Conservation (phyloP, 176 grass and related monocot genomes). For the Alopecurus myosuroides region DNA sequence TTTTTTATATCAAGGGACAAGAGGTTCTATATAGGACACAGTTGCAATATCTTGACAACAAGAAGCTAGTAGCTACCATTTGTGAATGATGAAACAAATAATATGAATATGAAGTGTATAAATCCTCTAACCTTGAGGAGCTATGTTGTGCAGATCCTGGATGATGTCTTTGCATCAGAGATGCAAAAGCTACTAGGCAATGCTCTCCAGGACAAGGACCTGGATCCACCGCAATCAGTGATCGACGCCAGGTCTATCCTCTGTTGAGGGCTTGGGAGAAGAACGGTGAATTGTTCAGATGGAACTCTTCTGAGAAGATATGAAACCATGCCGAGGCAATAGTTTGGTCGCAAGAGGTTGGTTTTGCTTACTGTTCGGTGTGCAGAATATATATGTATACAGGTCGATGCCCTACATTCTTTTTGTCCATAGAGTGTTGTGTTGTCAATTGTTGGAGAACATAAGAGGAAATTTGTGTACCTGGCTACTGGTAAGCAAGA, state of each 20-base stretch:
- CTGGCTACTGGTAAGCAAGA: slow-evolving; percentile 3
- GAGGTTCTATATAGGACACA: neutral
- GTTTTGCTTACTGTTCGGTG: slow-evolving; percentile 21
- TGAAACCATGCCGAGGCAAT: neutral
- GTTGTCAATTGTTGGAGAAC: neutral
- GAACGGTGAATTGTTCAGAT: neutral
- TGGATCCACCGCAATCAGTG: slow-evolving; percentile 80
- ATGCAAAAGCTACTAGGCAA: slow-evolving; percentile 94
- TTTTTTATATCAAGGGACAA: neutral
- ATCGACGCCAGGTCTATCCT: slow-evolving; percentile 83
- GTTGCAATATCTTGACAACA: neutral
- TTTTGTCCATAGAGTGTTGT: slow-evolving; percentile 34
- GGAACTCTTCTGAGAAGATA: neutral
- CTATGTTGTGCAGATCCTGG: slow-evolving; percentile 67
- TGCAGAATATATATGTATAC: slow-evolving; percentile 32
- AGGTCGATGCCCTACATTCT: slow-evolving; percentile 16
- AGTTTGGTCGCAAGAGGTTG: neutral
- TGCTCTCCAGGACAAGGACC: slow-evolving; percentile 82
- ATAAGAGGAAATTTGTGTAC: neutral
- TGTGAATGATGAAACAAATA: neutral
- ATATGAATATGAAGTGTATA: neutral
- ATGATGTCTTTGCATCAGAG: slow-evolving; percentile 79
- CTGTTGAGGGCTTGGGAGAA: slow-evolving; percentile 17
- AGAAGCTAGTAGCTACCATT: neutral
- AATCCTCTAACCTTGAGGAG: neutral